Base-by-base conservation (phyloP, 1,284 basidiomycete genomes). In the Papiliotrema fonsecae region DNA sequence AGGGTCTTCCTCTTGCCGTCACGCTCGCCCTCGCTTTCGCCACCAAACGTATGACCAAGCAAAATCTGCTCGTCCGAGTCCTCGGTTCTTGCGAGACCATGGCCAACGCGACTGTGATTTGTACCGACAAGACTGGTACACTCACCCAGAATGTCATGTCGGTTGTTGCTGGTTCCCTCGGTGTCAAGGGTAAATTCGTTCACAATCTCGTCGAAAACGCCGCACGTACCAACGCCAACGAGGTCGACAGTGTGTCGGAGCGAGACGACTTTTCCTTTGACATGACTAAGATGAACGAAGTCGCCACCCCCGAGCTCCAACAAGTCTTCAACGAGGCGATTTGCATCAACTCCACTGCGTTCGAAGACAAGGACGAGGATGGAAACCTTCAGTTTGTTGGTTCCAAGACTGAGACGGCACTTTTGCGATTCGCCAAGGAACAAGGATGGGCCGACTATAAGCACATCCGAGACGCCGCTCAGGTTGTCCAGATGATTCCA, bases 11-110 rank as follows among this genome's bases (percentile, higher is more conserved):
- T 13, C 80, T 98, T 43, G 96, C 96, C 41, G 92, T 97, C 49
- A 97, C 93, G 0, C 82, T 99, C 37, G 94, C 96, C 0, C 79
- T 98, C 22, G 90, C 94, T 0, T 97, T 97, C 66, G 94, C 94
- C 0, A 98, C 94, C 40, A 93, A 89, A 67, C 84, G 93, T 25
- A 98, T 98, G 94, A 90, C 92, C 18, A 82, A 85, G 66, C 87
- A 92, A 72, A 94, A 94, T 54, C 78, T 98, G 0, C 83, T 98
- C 41, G 94, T 98, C 18, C 90, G 94, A 56, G 86, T 97, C 2
- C 82, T 98, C 30, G 88, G 90, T 13, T 91, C 90, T 24, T 98
- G 94, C 74, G 94, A 97, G 77, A 97, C 90, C 6, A 98, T 97
- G 93, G 94, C 88, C 28, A 97, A 97, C 68, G 88, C 92, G 13